Conservation (phyloP, 1,139 yeast species). For the Meyerozyma carpophila region DNA sequence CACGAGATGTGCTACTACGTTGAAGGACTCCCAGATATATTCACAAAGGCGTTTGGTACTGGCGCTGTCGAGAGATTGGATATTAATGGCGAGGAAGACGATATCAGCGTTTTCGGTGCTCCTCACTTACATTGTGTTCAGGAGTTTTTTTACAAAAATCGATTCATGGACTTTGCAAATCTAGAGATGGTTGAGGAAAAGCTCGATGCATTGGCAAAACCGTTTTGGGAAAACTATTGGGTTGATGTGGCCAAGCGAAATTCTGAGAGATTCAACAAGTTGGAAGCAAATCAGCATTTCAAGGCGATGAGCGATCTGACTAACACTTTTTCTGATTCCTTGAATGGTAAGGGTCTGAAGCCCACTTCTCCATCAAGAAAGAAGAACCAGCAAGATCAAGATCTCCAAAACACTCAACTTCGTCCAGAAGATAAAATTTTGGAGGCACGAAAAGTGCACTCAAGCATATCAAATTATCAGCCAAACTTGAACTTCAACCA, state of each 20-base stretch:
- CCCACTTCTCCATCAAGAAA: not conserved
- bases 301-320: constrained; percentile 11
- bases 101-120: constrained; percentile 49
- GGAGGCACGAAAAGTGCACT: constrained; percentile 1
- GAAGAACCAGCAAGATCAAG: not conserved
- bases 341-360: constrained; percentile 5
- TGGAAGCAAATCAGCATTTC: constrained; percentile 18
- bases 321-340: constrained; percentile 11
- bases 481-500: not conserved
- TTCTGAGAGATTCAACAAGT: constrained; percentile 25
- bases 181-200: constrained; percentile 19
- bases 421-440: not conserved
- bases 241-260: constrained; percentile 31
- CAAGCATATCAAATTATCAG: not conserved
- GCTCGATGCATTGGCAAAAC: constrained; percentile 25
- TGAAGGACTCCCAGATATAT: constrained; percentile 34
- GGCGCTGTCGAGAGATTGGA: constrained; percentile 24
- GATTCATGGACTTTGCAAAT: constrained; percentile 25
- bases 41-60: constrained; percentile 37
- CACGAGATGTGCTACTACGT: constrained; percentile 64
- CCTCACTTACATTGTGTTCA: constrained; percentile 53
- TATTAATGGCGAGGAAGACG: constrained; percentile 13
- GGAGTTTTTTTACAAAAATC: constrained; percentile 47
- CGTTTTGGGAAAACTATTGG: constrained; percentile 55
- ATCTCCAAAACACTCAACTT: not conserved